Base-by-base conservation (phyloP, 805 yeast species). In the Barnettozyma californica region DNA sequence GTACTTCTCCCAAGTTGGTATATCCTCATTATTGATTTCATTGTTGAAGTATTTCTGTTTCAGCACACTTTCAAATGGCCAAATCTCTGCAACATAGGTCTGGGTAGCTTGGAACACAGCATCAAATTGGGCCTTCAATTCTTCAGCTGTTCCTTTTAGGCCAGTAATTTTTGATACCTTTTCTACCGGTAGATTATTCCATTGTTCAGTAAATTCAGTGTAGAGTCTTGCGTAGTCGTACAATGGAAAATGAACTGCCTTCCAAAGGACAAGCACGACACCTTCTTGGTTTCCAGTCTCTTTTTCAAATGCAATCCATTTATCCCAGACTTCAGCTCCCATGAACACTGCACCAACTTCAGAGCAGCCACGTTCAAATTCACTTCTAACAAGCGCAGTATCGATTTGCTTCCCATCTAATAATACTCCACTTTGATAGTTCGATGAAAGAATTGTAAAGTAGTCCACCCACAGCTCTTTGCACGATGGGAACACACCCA, bases 251-350 rank as follows among this genome's bases (percentile, higher is more conserved):
- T 61, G 60, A 36, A 80, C 64, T 41, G 82, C 65, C 49, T 68
- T 67, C 26, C 74, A 56, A 48, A 83, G 73, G 1, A 80, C 57
- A 3, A 64, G 62, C 2, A 70, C 57, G 4, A 75, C 63, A 34
- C 69, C 73, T 23, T 57, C 55, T 29, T 76, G 68, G 9, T 8
- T 19, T 16, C 43, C 43, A 8, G 19, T 64, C 23, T 68, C 65
- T 10, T 62, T 56, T 56, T 81, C 84, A 68, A 81, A 85, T 36
- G 76, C 83, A 21, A 92, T 65, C 52, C 80, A 83, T 46, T 76
- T 71, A 62, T 90, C 95, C 98, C 97, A 92, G 43, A 91, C 67
- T 1, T 81, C 71, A 62, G 90, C 95, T 1, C 95, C 75, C 52
- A 83, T 68, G 65, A 87, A 94, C 50, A 90, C 87, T 31, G 66